Percentiles rank a stretch among this genome's conserved stretches.
These are phyloP conservation scores for Achlya hypogyna DNA, from an alignment of 352 stramenopile genomes.

Conservation along the genomic window DNA sequence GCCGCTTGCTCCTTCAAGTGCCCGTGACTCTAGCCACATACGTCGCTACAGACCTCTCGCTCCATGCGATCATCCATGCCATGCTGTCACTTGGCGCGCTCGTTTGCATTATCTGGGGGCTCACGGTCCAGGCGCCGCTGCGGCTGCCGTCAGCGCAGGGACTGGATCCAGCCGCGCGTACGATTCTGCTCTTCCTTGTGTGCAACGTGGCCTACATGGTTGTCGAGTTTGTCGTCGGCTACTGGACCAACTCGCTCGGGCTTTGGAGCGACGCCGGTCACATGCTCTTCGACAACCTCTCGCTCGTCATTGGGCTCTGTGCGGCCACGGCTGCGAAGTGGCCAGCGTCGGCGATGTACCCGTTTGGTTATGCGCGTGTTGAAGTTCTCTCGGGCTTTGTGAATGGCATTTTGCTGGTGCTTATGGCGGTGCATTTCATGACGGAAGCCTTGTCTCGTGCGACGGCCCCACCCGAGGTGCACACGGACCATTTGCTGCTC, in stretches of 20 bases:
- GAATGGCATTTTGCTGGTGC: conserved; percentile 74
- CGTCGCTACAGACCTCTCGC: not conserved
- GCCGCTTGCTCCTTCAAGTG: conserved; percentile 1
- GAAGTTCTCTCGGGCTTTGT: conserved; percentile 82
- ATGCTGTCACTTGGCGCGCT: conserved; percentile 9
- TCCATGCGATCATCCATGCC: conserved; percentile 2
- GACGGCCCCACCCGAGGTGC: conserved; percentile 60
- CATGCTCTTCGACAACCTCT: conserved; percentile 85
- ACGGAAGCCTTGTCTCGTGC: conserved; percentile 66
- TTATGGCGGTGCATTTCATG: conserved; percentile 80
- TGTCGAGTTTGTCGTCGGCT: conserved; percentile 73
- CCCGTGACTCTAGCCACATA: not conserved
- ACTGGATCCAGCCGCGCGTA: conserved; percentile 25
- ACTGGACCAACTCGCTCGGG: conserved; percentile 76
- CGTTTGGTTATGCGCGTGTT: conserved; percentile 81
- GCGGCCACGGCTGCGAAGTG: conserved; percentile 76
- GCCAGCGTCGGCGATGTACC: conserved; percentile 60
- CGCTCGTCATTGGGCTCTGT: conserved; percentile 73
- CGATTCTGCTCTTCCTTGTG: conserved; percentile 74
- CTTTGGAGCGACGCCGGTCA: conserved; percentile 81
- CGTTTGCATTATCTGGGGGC: conserved; percentile 4
- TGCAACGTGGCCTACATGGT: conserved; percentile 84
- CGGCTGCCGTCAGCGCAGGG: not conserved
- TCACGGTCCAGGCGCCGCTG: not conserved
- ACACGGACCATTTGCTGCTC: conserved; percentile 76